Evolutionary conservation across 768 basidiomycete genomes (phyloP), one percentile per base, ranked within the genome.

Genomic region (Leccinum imitatum): DNA sequence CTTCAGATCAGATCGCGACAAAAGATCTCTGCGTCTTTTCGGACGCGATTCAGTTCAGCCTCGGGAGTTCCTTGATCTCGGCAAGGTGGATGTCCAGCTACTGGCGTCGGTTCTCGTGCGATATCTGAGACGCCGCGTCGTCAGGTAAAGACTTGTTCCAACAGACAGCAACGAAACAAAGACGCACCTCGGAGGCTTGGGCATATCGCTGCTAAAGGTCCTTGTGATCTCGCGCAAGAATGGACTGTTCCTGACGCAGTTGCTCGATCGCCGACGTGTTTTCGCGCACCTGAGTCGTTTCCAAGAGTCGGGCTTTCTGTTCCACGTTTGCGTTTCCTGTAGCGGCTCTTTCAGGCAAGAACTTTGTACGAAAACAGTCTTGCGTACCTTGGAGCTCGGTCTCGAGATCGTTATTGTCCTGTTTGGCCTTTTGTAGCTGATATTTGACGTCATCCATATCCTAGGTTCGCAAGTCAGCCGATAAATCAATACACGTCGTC

Each of bases 11-110:
- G 27, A 27, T 27, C 27, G 17, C 82, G 82, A 17, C 91, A 90
- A 67, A 94, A 89, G 7, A 80, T 81, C 63, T 90, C 88, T 0
- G 91, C 92, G 60, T 93, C 89, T 53, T 81, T 79, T 58, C 84
- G 82, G 17, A 96, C 90, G 10, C 90, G 85, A 59, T 78, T 78
- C 23, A 96, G 79, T 69, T 95, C 93, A 4, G 82, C 77, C 66
- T 94, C 88, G 33, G 84, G n/a, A 93, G 84, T 31, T 90, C 87
- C 3, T 89, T 87, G 59, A 94, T 87, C 71, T 94, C 91, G n/a
- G 80, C 74, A 7, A 84, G 78, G 56, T 87, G 85, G 2, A 86
- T 73, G 67, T 92, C 90, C 37, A 95, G 84, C 61, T 91, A 84
- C 59, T 88, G 84, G 1, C 89, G 85, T 25, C 87, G 82, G 37